These are phyloP conservation scores for Murraya paniculata DNA, from an alignment of 345 rosid genomes.

Conservation along the genomic window DNA sequence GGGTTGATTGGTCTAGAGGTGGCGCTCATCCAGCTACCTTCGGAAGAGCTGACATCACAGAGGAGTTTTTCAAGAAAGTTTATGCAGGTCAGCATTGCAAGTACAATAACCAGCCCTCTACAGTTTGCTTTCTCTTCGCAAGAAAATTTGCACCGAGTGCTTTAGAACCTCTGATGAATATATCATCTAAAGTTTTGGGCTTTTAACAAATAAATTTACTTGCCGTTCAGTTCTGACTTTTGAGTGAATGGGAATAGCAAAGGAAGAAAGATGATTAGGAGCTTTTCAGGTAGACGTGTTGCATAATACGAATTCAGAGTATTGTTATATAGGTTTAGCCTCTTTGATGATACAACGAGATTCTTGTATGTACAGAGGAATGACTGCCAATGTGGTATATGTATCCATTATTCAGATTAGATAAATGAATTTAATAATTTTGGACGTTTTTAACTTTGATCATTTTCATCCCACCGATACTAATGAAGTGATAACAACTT, in stretches of 20 bases:
- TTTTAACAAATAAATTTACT: constrained; percentile 12
- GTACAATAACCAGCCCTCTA: constrained; percentile 49
- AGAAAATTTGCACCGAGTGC: constrained; percentile 85
- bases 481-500: too few relatives aligned
- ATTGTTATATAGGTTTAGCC: background rate
- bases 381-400: background rate
- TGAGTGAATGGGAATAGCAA: background rate
- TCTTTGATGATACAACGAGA: constrained; percentile 3
- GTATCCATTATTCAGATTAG: background rate
- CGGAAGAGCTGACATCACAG: constrained; percentile 64
- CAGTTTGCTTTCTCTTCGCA: constrained; percentile 63
- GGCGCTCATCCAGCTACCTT: constrained; percentile 95
- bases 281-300: background rate
- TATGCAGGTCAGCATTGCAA: constrained; percentile 40
- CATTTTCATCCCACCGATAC: background rate
- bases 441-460: constrained; percentile 3
- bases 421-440: background rate
- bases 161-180: constrained; percentile 57
- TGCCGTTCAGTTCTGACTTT: background rate
- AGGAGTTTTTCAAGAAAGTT: constrained; percentile 55
- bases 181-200: constrained; percentile 49
- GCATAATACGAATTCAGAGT: background rate
- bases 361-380: constrained; percentile 25
- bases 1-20: constrained; percentile 99
- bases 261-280: background rate